Evolutionary conservation across 2,329 filamentous ascomycete genomes (phyloP).

Genomic region (Zasmidium angulare): DNA sequence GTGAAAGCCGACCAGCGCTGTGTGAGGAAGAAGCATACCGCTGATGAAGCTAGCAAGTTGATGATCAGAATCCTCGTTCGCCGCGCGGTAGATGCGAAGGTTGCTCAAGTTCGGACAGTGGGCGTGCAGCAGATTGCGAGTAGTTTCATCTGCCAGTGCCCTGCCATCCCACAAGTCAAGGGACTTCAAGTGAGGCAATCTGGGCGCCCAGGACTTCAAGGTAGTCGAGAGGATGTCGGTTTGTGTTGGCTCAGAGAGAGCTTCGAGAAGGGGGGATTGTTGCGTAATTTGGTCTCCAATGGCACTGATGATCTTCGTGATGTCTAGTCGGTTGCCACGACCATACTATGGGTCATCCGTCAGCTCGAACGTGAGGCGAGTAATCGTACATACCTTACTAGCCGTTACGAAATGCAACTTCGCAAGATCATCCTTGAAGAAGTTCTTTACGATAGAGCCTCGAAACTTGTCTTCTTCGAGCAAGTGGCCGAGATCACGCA

Average conservation of each 20-base stretch:
- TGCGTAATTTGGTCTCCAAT: constrained; percentile 47
- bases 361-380: not conserved
- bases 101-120: constrained; percentile 63
- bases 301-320: constrained; percentile 45
- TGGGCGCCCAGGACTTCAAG: constrained; percentile 60
- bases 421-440: constrained; percentile 52
- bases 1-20: too few relatives aligned
- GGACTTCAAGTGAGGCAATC: constrained; percentile 57
- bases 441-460: constrained; percentile 58
- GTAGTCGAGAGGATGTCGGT: constrained; percentile 53
- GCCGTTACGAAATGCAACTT: constrained; percentile 42
- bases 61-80: constrained; percentile 50
- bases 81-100: constrained; percentile 57
- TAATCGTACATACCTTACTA: constrained; percentile 14
- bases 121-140: constrained; percentile 53
- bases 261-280: constrained; percentile 52
- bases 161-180: constrained; percentile 63
- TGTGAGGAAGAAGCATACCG: not conserved
- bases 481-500: constrained; percentile 61
- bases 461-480: constrained; percentile 62
- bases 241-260: constrained; percentile 40
- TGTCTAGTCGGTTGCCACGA: constrained; percentile 38
- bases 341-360: not conserved
- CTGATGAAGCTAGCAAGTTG: constrained; percentile 19
- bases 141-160: constrained; percentile 56